These are phyloP conservation scores for Neurospora sp. DNA, from an alignment of 495 filamentous ascomycete species.

Conservation along the genomic window DNA sequence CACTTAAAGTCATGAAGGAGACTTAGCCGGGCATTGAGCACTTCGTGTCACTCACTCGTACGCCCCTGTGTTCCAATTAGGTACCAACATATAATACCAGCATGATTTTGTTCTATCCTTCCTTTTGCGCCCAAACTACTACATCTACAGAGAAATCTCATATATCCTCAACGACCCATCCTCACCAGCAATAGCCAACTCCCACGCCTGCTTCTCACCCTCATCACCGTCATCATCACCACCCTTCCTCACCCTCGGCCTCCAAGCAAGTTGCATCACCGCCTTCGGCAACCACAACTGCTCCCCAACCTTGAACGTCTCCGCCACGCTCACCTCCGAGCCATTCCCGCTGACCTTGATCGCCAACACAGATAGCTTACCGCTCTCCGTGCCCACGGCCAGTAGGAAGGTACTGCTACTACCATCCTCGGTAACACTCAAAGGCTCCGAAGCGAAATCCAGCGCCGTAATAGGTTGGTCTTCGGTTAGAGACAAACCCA, in stretches of 20 bases:
- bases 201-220: conserved; percentile 15
- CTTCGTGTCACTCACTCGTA: neutral
- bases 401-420: conserved; percentile 34
- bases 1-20: neutral
- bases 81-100: neutral
- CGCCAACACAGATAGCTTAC: conserved; percentile 37
- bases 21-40: neutral
- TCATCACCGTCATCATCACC: neutral
- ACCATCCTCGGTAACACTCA: conserved; percentile 19
- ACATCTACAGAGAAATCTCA: conserved; percentile 29
- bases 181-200: conserved; percentile 73
- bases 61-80: too few species aligned
- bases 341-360: conserved; percentile 22
- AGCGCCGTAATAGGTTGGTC: conserved; percentile 63
- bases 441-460: conserved; percentile 44
- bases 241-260: conserved; percentile 34
- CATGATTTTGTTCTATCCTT: neutral
- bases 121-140: neutral
- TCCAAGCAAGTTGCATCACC: conserved; percentile 69
- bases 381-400: conserved; percentile 57
- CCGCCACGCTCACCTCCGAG: conserved; percentile 32
- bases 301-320: conserved; percentile 32
- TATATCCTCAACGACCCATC: conserved; percentile 73
- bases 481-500: conserved; percentile 12
- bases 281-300: conserved; percentile 55